These are phyloP conservation scores for Phellopilus nigrolimitatus DNA, from an alignment of 1,284 basidiomycete species.

Conservation along the genomic window DNA sequence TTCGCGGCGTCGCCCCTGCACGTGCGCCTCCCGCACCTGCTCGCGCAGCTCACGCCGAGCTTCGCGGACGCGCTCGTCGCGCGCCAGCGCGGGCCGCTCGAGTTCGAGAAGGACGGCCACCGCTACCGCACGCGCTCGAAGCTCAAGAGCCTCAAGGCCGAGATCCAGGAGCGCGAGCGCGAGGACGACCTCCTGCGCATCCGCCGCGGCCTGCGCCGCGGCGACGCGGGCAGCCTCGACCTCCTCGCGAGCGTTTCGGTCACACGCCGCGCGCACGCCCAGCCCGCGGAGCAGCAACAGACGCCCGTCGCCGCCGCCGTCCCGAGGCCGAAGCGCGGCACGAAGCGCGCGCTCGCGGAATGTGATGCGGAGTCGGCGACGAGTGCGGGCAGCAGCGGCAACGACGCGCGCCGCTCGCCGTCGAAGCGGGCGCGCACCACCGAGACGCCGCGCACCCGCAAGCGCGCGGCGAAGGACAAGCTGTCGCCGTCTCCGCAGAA, in stretches of 20 bases:
- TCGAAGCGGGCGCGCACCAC: slow-evolving; percentile 9
- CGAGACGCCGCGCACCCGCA: not conserved
- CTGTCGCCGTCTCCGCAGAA: no score
- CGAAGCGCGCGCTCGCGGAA: slow-evolving; percentile 12
- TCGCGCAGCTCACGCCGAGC: not conserved
- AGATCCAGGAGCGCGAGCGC: slow-evolving; percentile 15
- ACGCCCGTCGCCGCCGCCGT: not conserved
- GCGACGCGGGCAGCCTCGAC: slow-evolving; percentile 2
- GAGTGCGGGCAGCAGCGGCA: not conserved
- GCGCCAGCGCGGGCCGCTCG: slow-evolving; percentile 12
- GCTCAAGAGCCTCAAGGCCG: slow-evolving; percentile 7
- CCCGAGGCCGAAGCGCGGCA: not conserved
- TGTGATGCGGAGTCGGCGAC: slow-evolving; percentile 2
- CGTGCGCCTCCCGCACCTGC: slow-evolving; percentile 5
- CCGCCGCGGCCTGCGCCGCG: slow-evolving; percentile 7
- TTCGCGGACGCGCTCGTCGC: not conserved
- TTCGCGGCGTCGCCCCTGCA: slow-evolving; percentile 11
- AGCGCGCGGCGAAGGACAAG: no score
- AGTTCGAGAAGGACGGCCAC: slow-evolving; percentile 15
- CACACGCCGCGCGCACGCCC: slow-evolving; percentile 1
- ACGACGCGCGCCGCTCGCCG: not conserved
- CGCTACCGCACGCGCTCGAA: slow-evolving; percentile 18
- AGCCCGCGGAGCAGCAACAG: no score
- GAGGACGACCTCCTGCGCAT: slow-evolving; percentile 16
- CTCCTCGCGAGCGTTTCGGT: slow-evolving; percentile 10